Evolutionary conservation across 768 basidiomycete species (phyloP), one percentile per base, ranked within the genome.

Genomic region (Exidia glandulosa): DNA sequence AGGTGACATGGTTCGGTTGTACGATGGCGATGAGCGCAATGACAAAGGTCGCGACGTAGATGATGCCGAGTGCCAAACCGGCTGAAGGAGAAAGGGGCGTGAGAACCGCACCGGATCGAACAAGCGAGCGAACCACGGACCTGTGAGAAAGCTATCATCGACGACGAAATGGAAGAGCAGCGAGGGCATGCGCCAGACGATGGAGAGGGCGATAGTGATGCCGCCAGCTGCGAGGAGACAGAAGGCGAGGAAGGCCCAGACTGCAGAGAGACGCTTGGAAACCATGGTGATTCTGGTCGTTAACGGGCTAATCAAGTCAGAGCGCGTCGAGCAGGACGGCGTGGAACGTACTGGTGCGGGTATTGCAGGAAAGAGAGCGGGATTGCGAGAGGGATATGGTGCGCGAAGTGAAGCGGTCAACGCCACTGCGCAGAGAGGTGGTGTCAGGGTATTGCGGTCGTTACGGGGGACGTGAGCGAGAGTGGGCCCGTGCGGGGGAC

Each of bases 111-210:
- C 64, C 65, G 34, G 66, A 69, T 70, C 61, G n/a, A 32, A 14
- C 32, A n/a, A 32, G 37, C 34, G n/a, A 59, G 16, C 52, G 31
- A 56, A 50, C 33, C 23, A 71, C 81, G 67, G 66, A 87, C 90
- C 79, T 31, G 77, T 81, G 41, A 90, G 75, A 63, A 88, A 79
- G 54, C 74, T 65, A 14, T 71, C 65, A 61, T 77, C 80, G 57
- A 94, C 72, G 32, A 87, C 81, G 75, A 90, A 76, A 69, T 90
- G 90, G 71, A 87, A 75, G 60, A 94, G 73, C n/a, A 87, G 68
- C 66, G 88, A 79, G 7, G 83, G 79, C 48, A 75, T 73, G 58
- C 82, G 79, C 87, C 88, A 93, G 34, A 87, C 67, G 60, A 92
- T 73, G 19, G 89, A 87, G 55, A 91, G 73, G 45, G 79, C 77